phyloP scores from a whole-genome alignment of 192 early-diverging fungal genomes.

The Backusella parvicylindrica region DNA sequence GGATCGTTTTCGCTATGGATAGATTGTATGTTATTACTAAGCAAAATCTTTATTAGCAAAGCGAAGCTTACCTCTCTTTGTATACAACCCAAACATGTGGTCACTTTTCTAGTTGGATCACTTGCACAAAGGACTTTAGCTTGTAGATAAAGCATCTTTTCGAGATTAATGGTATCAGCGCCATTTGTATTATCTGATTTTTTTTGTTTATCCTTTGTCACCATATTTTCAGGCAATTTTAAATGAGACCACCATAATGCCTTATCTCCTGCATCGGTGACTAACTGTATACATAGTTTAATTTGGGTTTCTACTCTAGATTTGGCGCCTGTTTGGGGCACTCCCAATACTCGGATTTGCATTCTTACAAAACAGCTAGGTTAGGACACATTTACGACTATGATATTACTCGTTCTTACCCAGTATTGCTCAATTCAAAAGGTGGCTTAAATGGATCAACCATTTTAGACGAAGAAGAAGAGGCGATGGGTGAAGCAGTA shows the following conservation, averaged over 20 bases:
- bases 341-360: slow-evolving; percentile 39
- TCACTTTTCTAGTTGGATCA: slow-evolving; percentile 70
- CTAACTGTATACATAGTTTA: slow-evolving; percentile 84
- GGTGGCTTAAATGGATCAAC: slow-evolving; percentile 4
- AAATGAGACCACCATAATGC: slow-evolving; percentile 80
- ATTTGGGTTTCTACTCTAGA: slow-evolving; percentile 95
- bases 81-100: slow-evolving; percentile 80
- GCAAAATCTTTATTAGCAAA: no score
- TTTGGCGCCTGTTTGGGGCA: slow-evolving; percentile 62
- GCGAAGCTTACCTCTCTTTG: slow-evolving; percentile 78
- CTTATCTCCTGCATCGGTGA: slow-evolving; percentile 68
- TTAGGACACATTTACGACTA: background rate
- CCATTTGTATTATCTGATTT: slow-evolving; percentile 11
- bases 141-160: slow-evolving; percentile 66
- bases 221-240: slow-evolving; percentile 80
- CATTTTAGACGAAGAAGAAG: background rate
- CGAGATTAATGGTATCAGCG: slow-evolving; percentile 9
- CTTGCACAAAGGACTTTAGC: slow-evolving; percentile 84
- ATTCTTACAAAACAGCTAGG: slow-evolving; percentile 6
- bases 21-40: background rate
- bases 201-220: slow-evolving; percentile 75
- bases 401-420: background rate
- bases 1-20: slow-evolving; percentile 55
- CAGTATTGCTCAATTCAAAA: background rate
- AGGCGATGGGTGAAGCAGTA: background rate